A percentile compares a stretch with the other conserved stretches of the same genome.
Evolutionary conservation across 345 rosid genomes (phyloP).

Genomic region (Turritis glabra): DNA sequence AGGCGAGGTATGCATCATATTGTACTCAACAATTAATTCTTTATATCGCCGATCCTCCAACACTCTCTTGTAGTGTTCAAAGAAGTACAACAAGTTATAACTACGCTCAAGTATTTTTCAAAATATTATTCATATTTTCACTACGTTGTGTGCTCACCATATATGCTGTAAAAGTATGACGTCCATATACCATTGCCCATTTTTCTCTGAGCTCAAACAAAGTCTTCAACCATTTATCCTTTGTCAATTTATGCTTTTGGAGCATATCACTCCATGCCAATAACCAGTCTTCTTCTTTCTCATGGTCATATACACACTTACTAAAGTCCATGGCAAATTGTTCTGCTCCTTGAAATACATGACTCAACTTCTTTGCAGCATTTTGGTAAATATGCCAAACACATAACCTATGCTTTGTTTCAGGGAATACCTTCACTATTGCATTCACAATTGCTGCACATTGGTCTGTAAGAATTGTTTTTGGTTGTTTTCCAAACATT

Average conservation of each 20-base stretch:
- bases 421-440: background rate
- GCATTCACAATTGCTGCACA: background rate
- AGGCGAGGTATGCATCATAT: background rate
- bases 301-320: constrained; percentile 14
- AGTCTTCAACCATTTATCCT: background rate
- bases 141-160: too few relatives aligned
- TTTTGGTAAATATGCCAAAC: constrained; percentile 3
- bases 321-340: background rate
- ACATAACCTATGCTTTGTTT: background rate
- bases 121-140: too few relatives aligned
- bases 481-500: constrained; percentile 3
- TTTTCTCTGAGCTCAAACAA: background rate
- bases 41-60: background rate
- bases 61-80: background rate
- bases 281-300: background rate
- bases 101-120: background rate
- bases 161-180: too few relatives aligned
- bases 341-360: too few relatives aligned
- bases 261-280: too few relatives aligned
- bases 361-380: too few relatives aligned
- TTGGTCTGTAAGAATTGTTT: background rate
- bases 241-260: background rate
- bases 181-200: too few relatives aligned
- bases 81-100: background rate
- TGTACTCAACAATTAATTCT: background rate